Conservation (phyloP, 352 stramenopile species). For the Phytopythium kandeliae region DNA sequence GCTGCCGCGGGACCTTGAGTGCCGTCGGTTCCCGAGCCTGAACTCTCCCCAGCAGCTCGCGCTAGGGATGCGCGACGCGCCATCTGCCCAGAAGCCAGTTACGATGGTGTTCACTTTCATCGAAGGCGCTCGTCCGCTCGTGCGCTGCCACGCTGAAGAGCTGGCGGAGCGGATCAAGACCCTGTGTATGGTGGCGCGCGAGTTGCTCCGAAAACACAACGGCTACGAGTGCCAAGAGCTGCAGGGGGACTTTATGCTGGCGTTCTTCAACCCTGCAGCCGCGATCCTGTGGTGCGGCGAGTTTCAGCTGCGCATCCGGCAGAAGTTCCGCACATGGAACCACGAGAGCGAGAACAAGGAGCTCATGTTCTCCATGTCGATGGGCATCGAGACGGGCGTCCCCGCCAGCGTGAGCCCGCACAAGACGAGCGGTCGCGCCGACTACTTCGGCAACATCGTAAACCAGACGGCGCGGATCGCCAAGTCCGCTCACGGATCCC, state of each 20-base stretch:
- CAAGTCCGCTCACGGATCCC: slow-evolving; percentile 71
- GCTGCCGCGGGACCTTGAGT: slow-evolving; percentile 71
- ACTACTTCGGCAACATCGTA: slow-evolving; percentile 89
- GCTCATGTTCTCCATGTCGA: slow-evolving; percentile 84
- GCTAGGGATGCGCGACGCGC: slow-evolving; percentile 76
- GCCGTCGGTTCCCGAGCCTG: slow-evolving; percentile 61
- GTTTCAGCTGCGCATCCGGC: slow-evolving; percentile 73
- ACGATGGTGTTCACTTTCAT: slow-evolving; percentile 91
- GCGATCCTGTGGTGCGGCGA: slow-evolving; percentile 84
- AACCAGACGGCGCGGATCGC: slow-evolving; percentile 86
- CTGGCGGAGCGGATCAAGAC: slow-evolving; percentile 82
- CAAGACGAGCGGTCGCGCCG: slow-evolving; percentile 82
- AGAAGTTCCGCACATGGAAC: slow-evolving; percentile 78
- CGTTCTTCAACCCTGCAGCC: slow-evolving; percentile 78
- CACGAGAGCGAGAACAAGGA: slow-evolving; percentile 69
- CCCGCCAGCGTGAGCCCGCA: slow-evolving; percentile 82
- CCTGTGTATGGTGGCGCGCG: slow-evolving; percentile 69
- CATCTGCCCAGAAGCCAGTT: slow-evolving; percentile 67
- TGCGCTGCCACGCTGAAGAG: slow-evolving; percentile 78
- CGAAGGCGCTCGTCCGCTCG: slow-evolving; percentile 72
- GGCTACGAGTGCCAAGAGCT: slow-evolving; percentile 87
- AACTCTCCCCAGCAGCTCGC: slow-evolving; percentile 71
- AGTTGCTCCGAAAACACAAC: slow-evolving; percentile 75
- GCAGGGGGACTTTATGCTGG: slow-evolving; percentile 87
- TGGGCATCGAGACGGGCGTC: slow-evolving; percentile 80